These are phyloP conservation scores for Adansonia grandidieri DNA, from an alignment of 441 rosid species.

Conservation along the genomic window DNA sequence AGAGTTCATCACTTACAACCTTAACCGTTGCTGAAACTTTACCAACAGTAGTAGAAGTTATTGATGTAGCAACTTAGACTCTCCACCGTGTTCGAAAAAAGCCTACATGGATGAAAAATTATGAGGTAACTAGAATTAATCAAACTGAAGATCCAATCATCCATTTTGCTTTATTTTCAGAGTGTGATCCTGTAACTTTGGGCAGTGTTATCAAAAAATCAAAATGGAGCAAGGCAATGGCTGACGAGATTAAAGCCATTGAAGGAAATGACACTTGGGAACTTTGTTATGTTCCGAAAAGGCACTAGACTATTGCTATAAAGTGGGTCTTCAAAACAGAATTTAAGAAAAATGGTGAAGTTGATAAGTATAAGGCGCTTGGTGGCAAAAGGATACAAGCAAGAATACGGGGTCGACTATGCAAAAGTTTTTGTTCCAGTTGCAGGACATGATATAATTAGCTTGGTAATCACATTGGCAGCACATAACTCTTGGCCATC, in stretches of 20 bases:
- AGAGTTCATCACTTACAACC: neutral
- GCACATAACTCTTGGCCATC: too few species aligned
- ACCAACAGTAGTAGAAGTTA: neutral
- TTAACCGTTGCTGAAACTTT: neutral
- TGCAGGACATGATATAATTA: too few species aligned
- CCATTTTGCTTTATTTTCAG: neutral
- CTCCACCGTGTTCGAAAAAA: neutral
- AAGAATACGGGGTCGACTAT: too few species aligned
- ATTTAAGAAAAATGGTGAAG: too few species aligned
- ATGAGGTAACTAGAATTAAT: neutral
- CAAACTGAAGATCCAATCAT: neutral
- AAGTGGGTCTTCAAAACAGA: too few species aligned
- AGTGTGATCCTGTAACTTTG: neutral
- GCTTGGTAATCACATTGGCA: too few species aligned
- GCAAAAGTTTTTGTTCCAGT: too few species aligned
- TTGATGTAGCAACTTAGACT: neutral
- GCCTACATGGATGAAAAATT: neutral
- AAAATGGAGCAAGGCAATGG: neutral
- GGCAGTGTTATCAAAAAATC: neutral
- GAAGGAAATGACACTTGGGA: too few species aligned
- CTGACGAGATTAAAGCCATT: neutral
- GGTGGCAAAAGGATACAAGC: too few species aligned
- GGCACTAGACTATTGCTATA: too few species aligned
- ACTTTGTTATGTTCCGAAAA: too few species aligned
- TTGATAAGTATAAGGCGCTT: too few species aligned